Percentiles rank a stretch among this genome's conserved stretches.
These are phyloP conservation scores for Aspergillus egyptiacus DNA, from an alignment of 495 filamentous ascomycete species.

Conservation along the genomic window DNA sequence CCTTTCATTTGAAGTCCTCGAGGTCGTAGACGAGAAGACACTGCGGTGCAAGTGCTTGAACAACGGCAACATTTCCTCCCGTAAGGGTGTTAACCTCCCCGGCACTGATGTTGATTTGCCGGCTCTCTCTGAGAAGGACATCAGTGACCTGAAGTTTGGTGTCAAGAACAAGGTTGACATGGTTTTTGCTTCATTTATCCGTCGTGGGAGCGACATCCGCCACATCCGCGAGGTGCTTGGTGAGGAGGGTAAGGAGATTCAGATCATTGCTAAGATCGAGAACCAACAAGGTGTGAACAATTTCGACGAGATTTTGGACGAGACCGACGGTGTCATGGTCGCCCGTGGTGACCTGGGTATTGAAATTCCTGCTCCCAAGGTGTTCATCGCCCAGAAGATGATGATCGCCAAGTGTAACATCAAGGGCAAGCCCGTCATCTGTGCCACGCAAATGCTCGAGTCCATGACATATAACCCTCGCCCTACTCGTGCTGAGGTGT, in stretches of 20 bases:
- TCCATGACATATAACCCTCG: slow-evolving; percentile 99
- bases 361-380: slow-evolving; percentile 95
- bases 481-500: slow-evolving; percentile 95
- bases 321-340: slow-evolving; percentile 99
- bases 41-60: slow-evolving; percentile 79
- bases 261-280: slow-evolving; percentile 99
- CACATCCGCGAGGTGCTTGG: slow-evolving; percentile 88
- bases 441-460: slow-evolving; percentile 89
- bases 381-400: slow-evolving; percentile 99
- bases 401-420: slow-evolving; percentile 99
- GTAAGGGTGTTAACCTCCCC: slow-evolving; percentile 97
- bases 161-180: slow-evolving; percentile 98
- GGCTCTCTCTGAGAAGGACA: slow-evolving; percentile 97
- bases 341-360: slow-evolving; percentile 98
- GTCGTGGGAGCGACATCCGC: slow-evolving; percentile 82
- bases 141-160: slow-evolving; percentile 85
- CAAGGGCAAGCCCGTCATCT: slow-evolving; percentile 96
- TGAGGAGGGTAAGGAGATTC: slow-evolving; percentile 88
- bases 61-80: slow-evolving; percentile 96
- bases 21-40: slow-evolving; percentile 83
- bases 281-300: slow-evolving; percentile 99
- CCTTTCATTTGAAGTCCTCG: slow-evolving; percentile 86
- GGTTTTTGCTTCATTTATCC: slow-evolving; percentile 98
- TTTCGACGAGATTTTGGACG: slow-evolving; percentile 92
- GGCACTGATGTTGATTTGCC: slow-evolving; percentile 98